Evolutionary conservation across 192 early-diverging fungal genomes (phyloP).

Genomic region (Ambispora gerdemannii): DNA sequence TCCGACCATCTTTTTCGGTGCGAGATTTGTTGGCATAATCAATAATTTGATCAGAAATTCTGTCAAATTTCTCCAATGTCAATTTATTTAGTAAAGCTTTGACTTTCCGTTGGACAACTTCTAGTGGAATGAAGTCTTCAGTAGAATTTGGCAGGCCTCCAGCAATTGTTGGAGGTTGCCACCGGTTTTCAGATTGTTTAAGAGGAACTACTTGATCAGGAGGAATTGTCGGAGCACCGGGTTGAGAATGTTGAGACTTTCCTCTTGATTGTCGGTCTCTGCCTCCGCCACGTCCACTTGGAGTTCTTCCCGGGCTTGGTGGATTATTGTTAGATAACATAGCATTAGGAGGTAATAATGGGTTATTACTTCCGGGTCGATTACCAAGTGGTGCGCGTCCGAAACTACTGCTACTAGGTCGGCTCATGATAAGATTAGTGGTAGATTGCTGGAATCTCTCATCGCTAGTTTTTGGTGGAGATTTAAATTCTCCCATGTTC

Average conservation of each 20-base stretch:
- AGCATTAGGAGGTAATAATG: constrained; percentile 30
- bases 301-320: constrained; percentile 45
- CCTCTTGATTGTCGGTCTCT: constrained; percentile 56
- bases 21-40: constrained; percentile 68
- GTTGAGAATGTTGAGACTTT: constrained; percentile 40
- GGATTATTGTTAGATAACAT: constrained; percentile 30
- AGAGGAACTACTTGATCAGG: constrained; percentile 72
- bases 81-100: constrained; percentile 95
- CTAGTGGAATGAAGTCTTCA: constrained; percentile 47
- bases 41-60: constrained; percentile 79
- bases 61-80: constrained; percentile 91
- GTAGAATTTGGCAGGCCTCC: constrained; percentile 38
- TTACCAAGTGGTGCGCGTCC: constrained; percentile 32
- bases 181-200: constrained; percentile 79
- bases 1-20: constrained; percentile 63
- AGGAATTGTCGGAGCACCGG: constrained; percentile 46
- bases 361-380: constrained; percentile 32
- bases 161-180: constrained; percentile 59
- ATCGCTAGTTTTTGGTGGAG: constrained; percentile 35
- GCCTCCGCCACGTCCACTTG: constrained; percentile 54
- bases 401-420: constrained; percentile 20
- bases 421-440: neutral
- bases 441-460: constrained; percentile 35
- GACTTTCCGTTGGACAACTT: constrained; percentile 72
- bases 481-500: constrained; percentile 24